phyloP scores from a whole-genome alignment of 768 basidiomycete genomes.

The Mycena venus region DNA sequence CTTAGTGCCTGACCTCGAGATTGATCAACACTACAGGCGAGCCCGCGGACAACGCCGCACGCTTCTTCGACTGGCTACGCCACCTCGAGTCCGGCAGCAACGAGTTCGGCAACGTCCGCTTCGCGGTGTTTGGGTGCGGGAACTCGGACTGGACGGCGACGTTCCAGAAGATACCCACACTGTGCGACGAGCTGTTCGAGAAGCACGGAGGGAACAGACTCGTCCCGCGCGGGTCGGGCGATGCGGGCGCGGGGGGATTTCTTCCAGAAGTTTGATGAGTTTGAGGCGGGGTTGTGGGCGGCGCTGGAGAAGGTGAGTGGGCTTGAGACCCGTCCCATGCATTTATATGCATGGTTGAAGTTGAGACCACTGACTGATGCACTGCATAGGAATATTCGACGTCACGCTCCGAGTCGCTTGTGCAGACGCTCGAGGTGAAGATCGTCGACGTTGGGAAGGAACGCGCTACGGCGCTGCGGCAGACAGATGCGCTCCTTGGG shows the following conservation, averaged over 20 bases:
- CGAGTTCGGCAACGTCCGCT: constrained; percentile 49
- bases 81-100: constrained; percentile 35
- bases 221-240: constrained; percentile 53
- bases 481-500: constrained; percentile 53
- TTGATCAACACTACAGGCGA: constrained; percentile 43
- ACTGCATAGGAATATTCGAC: constrained; percentile 47
- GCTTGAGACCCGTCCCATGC: neutral
- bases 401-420: constrained; percentile 27
- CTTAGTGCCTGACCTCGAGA: neutral
- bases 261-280: constrained; percentile 60
- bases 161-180: constrained; percentile 60
- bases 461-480: constrained; percentile 51
- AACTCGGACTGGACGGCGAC: constrained; percentile 64
- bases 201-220: constrained; percentile 53
- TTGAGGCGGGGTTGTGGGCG: constrained; percentile 55
- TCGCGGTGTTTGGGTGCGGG: constrained; percentile 64
- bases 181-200: constrained; percentile 52
- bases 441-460: constrained; percentile 47
- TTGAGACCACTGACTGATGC: neutral
- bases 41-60: constrained; percentile 63
- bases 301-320: constrained; percentile 46
- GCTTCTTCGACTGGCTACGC: constrained; percentile 58
- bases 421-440: constrained; percentile 43
- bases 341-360: neutral
- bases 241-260: constrained; percentile 57